Evolutionary conservation across 257 asterid species (phyloP).

Genomic region (Linaria vulgaris): DNA sequence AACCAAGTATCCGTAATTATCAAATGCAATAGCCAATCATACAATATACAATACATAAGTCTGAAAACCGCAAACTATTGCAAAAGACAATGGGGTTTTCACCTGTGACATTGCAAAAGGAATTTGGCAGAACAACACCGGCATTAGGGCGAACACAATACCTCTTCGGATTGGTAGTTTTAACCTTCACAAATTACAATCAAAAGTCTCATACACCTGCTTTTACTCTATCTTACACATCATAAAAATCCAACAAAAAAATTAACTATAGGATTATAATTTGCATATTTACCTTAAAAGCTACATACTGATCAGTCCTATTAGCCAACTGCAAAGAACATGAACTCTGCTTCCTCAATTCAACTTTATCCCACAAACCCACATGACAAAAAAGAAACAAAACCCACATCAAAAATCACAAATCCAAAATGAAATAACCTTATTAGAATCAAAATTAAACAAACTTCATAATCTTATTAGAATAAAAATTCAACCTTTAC

Average conservation of each 20-base stretch:
- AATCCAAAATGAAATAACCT: conserved; percentile 10
- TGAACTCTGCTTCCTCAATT: conserved; percentile 78
- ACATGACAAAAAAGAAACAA: conserved; percentile 1
- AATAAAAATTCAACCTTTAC: background rate
- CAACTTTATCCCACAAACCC: conserved; percentile 50
- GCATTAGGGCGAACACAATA: conserved; percentile 88
- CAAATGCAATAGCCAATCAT: conserved; percentile 8
- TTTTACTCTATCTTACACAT: background rate
- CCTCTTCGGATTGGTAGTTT: conserved; percentile 86
- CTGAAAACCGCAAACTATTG: background rate
- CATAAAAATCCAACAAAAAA: background rate
- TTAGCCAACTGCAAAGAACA: conserved; percentile 79
- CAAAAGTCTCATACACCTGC: conserved; percentile 7
- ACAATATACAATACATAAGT: background rate
- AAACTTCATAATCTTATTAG: background rate
- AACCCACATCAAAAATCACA: conserved; percentile 30
- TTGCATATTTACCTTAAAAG: conserved; percentile 68
- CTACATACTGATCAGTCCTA: conserved; percentile 70
- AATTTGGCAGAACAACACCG: conserved; percentile 68
- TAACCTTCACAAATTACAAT: conserved; percentile 48
- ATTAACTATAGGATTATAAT: conserved; percentile 1
- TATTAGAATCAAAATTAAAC: background rate
- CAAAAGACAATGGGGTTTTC: conserved; percentile 17
- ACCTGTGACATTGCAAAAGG: conserved; percentile 78
- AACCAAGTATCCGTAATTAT: conserved; percentile 7